Evolutionary conservation across 345 rosid genomes (phyloP).

Genomic region (Populus deltoides): DNA sequence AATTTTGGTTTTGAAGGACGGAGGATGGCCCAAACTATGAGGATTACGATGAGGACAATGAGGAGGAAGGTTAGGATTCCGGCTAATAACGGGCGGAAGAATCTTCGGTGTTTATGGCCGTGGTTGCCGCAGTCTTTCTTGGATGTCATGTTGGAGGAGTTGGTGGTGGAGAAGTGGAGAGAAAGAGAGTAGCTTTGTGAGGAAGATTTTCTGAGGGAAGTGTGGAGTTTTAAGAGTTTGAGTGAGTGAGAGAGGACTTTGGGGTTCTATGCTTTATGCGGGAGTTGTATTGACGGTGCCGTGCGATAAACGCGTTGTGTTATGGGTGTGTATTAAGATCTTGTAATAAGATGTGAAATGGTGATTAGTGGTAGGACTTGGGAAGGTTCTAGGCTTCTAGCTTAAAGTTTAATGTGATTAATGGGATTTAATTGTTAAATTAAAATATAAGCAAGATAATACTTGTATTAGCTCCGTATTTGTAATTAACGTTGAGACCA

Average conservation of each 20-base stretch:
- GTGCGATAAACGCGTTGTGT: not conserved
- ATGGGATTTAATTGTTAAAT: not conserved
- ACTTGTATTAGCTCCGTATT: not conserved
- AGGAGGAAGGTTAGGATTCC: conserved; percentile 53
- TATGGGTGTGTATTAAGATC: not conserved
- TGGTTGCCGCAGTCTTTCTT: conserved; percentile 28
- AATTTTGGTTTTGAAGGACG: conserved; percentile 78
- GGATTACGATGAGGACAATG: conserved; percentile 50
- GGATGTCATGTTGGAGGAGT: not conserved
- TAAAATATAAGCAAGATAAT: not conserved
- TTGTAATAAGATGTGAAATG: not conserved
- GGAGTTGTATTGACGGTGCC: not conserved
- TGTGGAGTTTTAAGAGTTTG: not conserved
- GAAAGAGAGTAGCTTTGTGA: not conserved
- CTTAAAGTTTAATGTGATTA: not conserved
- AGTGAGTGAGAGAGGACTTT: not conserved
- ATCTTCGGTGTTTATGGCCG: conserved; percentile 12
- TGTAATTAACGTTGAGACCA: not conserved
- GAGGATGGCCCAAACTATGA: conserved; percentile 82
- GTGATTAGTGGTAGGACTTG: not conserved
- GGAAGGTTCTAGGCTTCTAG: not conserved
- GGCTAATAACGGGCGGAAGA: conserved; percentile 24
- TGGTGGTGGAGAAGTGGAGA: not conserved
- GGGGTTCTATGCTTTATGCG: not conserved
- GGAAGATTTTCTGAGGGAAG: not conserved